Conservation (phyloP, 305 asterid species). For the Rubia tinctorum region DNA sequence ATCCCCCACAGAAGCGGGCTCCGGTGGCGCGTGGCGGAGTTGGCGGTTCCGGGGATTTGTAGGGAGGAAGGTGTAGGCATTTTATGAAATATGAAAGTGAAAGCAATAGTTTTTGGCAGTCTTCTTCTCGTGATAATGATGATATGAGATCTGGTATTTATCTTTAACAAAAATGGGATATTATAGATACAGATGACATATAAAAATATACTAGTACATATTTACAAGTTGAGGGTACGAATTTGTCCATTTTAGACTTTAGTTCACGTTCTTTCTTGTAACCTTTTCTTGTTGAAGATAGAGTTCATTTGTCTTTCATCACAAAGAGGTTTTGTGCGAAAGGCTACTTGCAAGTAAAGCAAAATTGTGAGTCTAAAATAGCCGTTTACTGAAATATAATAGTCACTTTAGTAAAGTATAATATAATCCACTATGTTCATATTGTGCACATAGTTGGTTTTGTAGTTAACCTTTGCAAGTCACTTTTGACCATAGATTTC, state of each 20-base stretch:
- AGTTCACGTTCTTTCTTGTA: background rate
- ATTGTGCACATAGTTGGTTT: too few relatives aligned
- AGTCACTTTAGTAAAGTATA: too few relatives aligned
- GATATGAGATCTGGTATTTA: background rate
- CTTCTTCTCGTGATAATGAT: background rate
- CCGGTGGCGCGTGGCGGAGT: conserved; percentile 8
- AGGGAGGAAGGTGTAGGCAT: conserved; percentile 59
- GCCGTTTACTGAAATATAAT: too few relatives aligned
- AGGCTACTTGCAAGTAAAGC: too few relatives aligned
- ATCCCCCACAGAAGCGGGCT: conserved; percentile 31
- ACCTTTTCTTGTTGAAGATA: background rate
- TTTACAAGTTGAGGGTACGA: background rate
- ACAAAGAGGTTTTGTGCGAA: background rate
- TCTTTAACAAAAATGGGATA: background rate
- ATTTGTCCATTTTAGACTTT: background rate
- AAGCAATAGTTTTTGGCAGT: background rate
- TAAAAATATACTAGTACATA: background rate
- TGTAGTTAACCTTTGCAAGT: too few relatives aligned
- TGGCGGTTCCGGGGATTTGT: conserved; percentile 44
- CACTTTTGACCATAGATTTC: too few relatives aligned
- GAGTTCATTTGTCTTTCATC: background rate
- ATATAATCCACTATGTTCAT: too few relatives aligned
- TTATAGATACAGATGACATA: background rate
- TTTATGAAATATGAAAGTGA: background rate
- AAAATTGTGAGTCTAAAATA: too few relatives aligned